Evolutionary conservation across 2,329 filamentous ascomycete genomes (phyloP).

Genomic region (Ophiocordyceps robertsii): DNA sequence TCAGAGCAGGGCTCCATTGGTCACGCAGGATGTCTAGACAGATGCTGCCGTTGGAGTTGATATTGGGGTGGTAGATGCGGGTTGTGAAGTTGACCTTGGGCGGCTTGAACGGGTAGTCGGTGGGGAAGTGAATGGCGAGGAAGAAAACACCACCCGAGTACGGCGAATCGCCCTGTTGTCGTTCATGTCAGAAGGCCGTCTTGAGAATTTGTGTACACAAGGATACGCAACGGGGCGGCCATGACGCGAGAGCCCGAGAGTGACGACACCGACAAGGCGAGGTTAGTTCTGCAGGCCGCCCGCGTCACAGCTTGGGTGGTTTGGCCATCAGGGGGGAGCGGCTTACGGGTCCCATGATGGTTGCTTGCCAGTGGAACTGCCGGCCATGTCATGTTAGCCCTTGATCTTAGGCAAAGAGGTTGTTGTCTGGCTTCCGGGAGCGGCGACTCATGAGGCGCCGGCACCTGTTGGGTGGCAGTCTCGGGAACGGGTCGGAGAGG

Average conservation of each 20-base stretch:
- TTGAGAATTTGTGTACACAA: no score
- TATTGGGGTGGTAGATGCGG: constrained; percentile 99
- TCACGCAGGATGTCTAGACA: constrained; percentile 97
- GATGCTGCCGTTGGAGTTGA: constrained; percentile 99
- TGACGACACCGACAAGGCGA: no score
- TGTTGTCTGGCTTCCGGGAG: background rate
- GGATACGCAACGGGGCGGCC: no score
- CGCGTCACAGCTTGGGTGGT: no score
- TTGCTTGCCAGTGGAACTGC: constrained; percentile 99
- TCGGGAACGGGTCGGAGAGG: constrained; percentile 7
- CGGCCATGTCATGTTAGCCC: background rate
- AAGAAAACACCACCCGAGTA: constrained; percentile 99
- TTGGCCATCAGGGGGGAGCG: constrained; percentile 1
- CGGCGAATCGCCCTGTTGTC: constrained; percentile 76
- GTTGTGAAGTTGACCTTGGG: constrained; percentile 99
- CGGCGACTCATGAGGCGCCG: background rate
- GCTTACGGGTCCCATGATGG: constrained; percentile 97
- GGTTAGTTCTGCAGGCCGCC: no score
- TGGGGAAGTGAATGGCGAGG: constrained; percentile 96
- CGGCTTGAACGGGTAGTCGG: constrained; percentile 99
- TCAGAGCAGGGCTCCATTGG: constrained; percentile 97
- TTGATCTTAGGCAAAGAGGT: background rate
- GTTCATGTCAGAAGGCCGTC: constrained; percentile 12
- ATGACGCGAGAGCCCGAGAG: no score
- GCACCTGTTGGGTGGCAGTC: background rate